These are phyloP conservation scores for Pecoramyces ruminantium DNA, from an alignment of 192 early-diverging fungal genomes.

Conservation along the genomic window DNA sequence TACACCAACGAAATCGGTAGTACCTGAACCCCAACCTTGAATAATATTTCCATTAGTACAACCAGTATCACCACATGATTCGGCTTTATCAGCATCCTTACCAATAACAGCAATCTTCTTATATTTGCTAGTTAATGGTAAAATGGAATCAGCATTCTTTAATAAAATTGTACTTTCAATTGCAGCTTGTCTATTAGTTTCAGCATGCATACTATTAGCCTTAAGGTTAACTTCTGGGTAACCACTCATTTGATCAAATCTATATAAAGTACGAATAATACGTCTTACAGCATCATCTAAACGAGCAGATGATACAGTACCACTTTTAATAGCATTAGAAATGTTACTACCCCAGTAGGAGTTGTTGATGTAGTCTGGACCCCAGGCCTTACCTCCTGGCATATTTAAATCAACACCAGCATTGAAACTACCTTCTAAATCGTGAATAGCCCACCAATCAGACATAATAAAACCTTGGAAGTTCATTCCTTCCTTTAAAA, in stretches of 20 bases:
- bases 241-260: constrained; percentile 15
- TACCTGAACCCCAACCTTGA: constrained; percentile 6
- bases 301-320: constrained; percentile 9
- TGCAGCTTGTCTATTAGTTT: background rate
- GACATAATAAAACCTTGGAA: constrained; percentile 47
- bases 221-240: constrained; percentile 17
- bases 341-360: constrained; percentile 17
- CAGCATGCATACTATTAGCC: background rate
- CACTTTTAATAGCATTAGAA: constrained; percentile 4
- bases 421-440: constrained; percentile 7
- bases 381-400: background rate
- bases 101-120: constrained; percentile 20
- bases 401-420: constrained; percentile 31
- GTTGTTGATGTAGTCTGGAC: background rate
- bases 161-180: constrained; percentile 12
- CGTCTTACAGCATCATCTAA: constrained; percentile 31
- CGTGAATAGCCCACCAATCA: constrained; percentile 37
- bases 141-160: constrained; percentile 16
- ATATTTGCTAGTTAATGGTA: constrained; percentile 13
- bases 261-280: constrained; percentile 20
- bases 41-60: constrained; percentile 2
- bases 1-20: constrained; percentile 4
- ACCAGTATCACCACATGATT: background rate
- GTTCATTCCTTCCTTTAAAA: constrained; percentile 29
- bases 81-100: constrained; percentile 13